phyloP scores from a whole-genome alignment of 495 filamentous ascomycete genomes.

The Lophiostoma macrostomum region DNA sequence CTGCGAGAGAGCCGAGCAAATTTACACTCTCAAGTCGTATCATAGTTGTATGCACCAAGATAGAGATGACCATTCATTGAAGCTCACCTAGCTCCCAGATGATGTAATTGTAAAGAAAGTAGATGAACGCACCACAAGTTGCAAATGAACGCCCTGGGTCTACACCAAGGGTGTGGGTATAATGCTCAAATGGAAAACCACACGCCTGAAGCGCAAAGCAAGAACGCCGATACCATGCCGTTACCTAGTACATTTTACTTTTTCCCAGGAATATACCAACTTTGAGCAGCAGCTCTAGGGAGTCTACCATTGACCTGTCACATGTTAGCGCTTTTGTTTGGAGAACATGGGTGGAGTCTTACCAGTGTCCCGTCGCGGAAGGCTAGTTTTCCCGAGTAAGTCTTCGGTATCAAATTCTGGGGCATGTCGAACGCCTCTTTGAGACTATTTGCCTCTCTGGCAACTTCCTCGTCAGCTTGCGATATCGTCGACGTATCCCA shows the following conservation, averaged over 20 bases:
- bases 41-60: too few species aligned
- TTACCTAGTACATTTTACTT: not conserved
- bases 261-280: too few species aligned
- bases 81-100: too few species aligned
- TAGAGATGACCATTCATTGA: too few species aligned
- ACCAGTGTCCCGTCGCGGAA: constrained; percentile 33
- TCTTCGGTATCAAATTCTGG: constrained; percentile 23
- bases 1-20: too few species aligned
- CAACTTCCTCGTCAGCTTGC: not conserved
- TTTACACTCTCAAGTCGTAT: too few species aligned
- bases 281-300: constrained; percentile 16
- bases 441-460: not conserved
- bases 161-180: not conserved
- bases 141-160: too few species aligned
- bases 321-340: not conserved
- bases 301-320: constrained; percentile 17
- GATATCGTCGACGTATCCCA: too few species aligned
- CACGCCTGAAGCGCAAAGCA: not conserved
- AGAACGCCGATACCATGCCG: not conserved
- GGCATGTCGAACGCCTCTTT: constrained; percentile 32
- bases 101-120: too few species aligned
- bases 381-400: constrained; percentile 25
- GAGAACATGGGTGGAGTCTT: not conserved
- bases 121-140: too few species aligned
- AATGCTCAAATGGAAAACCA: not conserved